Evolutionary conservation across 2,329 filamentous ascomycete genomes (phyloP).

Genomic region (Calonectria pteridis): DNA sequence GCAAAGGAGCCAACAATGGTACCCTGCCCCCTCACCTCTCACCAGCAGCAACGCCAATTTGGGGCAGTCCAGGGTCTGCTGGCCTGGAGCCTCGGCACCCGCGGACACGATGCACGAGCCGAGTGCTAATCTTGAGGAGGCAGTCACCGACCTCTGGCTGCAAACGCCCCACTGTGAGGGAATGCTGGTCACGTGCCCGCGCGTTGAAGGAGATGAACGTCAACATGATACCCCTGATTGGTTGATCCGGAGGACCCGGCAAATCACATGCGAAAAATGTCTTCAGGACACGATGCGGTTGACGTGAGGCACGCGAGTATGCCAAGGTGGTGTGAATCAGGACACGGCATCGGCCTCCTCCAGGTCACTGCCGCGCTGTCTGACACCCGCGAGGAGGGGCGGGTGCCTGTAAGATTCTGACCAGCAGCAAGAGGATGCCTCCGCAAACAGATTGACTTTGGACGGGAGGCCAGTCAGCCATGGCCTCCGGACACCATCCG

Average conservation of each 20-base stretch:
- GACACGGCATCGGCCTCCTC: neutral
- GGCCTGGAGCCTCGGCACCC: constrained; percentile 18
- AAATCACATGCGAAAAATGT: constrained; percentile 49
- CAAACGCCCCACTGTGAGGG: constrained; percentile 16
- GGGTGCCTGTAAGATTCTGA: constrained; percentile 14
- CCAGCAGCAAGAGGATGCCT: neutral
- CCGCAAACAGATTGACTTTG: neutral
- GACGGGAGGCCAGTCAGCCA: neutral
- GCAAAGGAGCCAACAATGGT: constrained; percentile 7
- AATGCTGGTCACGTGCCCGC: constrained; percentile 38
- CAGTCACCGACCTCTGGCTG: neutral
- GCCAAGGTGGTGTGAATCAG: neutral
- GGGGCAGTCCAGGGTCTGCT: neutral
- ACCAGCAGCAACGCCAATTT: neutral
- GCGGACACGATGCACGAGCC: constrained; percentile 12
- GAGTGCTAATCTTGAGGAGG: constrained; percentile 20
- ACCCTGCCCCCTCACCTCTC: neutral
- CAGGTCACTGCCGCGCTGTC: neutral
- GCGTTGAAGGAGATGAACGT: constrained; percentile 20
- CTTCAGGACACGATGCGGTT: constrained; percentile 32
- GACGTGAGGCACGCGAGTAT: constrained; percentile 12
- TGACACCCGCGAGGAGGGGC: constrained; percentile 2
- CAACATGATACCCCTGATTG: constrained; percentile 36
- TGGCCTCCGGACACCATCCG: neutral
- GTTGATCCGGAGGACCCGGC: constrained; percentile 34